These are phyloP conservation scores for Castanea sativa DNA, from an alignment of 306 rosid species.

Conservation along the genomic window DNA sequence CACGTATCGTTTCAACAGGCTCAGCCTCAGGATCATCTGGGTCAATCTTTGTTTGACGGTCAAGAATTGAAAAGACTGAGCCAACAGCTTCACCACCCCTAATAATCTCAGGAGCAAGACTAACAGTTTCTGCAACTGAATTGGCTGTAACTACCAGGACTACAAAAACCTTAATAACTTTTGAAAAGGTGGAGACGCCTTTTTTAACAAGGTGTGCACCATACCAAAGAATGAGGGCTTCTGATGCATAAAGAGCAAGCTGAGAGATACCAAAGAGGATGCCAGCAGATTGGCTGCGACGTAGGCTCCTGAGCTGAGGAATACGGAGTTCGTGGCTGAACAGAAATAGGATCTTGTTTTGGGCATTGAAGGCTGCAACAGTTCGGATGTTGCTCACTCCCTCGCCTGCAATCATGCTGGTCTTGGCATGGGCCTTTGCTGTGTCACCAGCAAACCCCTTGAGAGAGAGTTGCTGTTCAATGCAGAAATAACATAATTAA, in stretches of 20 bases:
- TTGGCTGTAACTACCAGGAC: slow-evolving; percentile 92
- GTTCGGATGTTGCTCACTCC: slow-evolving; percentile 98
- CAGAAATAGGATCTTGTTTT: slow-evolving; percentile 69
- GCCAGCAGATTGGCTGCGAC: slow-evolving; percentile 85
- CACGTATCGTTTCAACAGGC: slow-evolving; percentile 67
- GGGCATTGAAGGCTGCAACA: slow-evolving; percentile 97
- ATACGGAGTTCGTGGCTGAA: slow-evolving; percentile 73
- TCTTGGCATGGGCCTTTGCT: slow-evolving; percentile 97
- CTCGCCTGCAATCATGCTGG: slow-evolving; percentile 99
- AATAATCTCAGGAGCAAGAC: slow-evolving; percentile 97
- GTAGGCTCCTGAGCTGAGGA: slow-evolving; percentile 72
- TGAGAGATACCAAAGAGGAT: slow-evolving; percentile 83
- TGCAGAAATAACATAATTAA: slow-evolving; percentile 15
- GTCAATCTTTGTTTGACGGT: slow-evolving; percentile 73
- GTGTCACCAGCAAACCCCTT: slow-evolving; percentile 99
- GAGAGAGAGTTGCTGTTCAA: slow-evolving; percentile 82
- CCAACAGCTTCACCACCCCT: slow-evolving; percentile 96
- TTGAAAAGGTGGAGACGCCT: slow-evolving; percentile 83
- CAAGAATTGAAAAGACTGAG: slow-evolving; percentile 85
- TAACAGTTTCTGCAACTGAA: slow-evolving; percentile 97
- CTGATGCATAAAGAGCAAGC: slow-evolving; percentile 86
- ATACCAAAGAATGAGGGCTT: slow-evolving; percentile 90
- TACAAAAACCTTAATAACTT: slow-evolving; percentile 89
- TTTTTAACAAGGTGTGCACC: slow-evolving; percentile 86
- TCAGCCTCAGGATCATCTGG: slow-evolving; percentile 91